phyloP scores from a whole-genome alignment of 176 grass and related monocot genomes.

The Elaeis guineensis region DNA sequence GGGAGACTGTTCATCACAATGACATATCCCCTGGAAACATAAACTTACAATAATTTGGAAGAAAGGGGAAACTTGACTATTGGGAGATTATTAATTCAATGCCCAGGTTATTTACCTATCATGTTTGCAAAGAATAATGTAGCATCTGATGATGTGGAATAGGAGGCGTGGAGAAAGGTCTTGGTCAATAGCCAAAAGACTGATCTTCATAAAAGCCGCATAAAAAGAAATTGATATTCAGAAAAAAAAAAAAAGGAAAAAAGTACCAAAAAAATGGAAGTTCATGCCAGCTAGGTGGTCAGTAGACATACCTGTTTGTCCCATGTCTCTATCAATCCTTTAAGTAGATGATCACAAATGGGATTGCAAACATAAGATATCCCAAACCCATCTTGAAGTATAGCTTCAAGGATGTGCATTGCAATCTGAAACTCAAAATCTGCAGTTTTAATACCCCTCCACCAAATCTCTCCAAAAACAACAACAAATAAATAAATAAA shows the following conservation, averaged over 20 bases:
- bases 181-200: not conserved
- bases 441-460: not conserved
- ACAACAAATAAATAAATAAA: not conserved
- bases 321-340: conserved; percentile 7
- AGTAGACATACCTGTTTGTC: conserved; percentile 1
- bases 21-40: conserved; percentile 1
- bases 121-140: conserved; percentile 14
- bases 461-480: not conserved
- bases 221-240: not conserved
- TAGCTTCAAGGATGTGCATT: conserved; percentile 17
- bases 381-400: conserved; percentile 12
- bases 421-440: not conserved
- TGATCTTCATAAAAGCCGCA: not conserved
- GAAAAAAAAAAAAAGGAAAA: too few species aligned
- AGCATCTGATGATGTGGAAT: conserved; percentile 19
- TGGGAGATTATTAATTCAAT: not conserved
- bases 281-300: too few species aligned
- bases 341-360: not conserved
- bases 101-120: conserved; percentile 2
- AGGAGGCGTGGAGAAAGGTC: conserved; percentile 7
- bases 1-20: conserved; percentile 5
- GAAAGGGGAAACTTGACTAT: not conserved
- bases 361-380: conserved; percentile 14
- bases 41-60: not conserved
- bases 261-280: not conserved